Evolutionary conservation across 2,329 filamentous ascomycete genomes (phyloP).

Genomic region (Paecilomyces variotii): DNA sequence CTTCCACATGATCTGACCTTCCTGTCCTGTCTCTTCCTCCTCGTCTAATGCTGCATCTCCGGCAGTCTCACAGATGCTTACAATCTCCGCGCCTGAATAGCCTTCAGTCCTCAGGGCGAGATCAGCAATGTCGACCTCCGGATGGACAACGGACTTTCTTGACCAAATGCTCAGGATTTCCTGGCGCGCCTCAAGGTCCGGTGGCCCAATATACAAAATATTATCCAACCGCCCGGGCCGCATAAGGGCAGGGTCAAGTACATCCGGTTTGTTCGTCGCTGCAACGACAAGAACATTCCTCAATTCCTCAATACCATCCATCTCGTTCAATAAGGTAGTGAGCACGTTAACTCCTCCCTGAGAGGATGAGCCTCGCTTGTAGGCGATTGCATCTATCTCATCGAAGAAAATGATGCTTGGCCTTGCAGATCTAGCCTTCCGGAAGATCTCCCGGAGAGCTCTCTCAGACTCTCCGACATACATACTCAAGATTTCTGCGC

Average conservation of each 20-base stretch:
- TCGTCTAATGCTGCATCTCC: conserved; percentile 46
- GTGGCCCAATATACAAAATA: conserved; percentile 77
- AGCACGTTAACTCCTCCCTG: conserved; percentile 66
- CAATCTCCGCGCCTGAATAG: conserved; percentile 79
- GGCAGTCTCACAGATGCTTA: conserved; percentile 48
- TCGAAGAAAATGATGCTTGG: conserved; percentile 96
- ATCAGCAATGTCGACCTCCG: conserved; percentile 57
- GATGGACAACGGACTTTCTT: conserved; percentile 49
- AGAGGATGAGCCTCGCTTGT: conserved; percentile 44
- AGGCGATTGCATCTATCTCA: conserved; percentile 82
- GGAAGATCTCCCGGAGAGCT: conserved; percentile 74
- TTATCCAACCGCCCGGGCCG: conserved; percentile 79
- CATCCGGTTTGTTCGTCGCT: conserved; percentile 83
- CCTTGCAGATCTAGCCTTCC: conserved; percentile 72
- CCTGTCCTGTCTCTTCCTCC: conserved; percentile 35
- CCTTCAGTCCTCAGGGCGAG: conserved; percentile 63
- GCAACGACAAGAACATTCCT: conserved; percentile 80
- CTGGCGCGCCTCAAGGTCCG: conserved; percentile 61
- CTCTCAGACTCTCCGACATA: conserved; percentile 94
- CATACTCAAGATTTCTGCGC: conserved; percentile 88
- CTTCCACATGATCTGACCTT: conserved; percentile 28
- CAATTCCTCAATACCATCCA: conserved; percentile 86
- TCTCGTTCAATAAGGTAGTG: conserved; percentile 83
- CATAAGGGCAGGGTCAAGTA: conserved; percentile 76
- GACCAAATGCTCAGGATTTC: conserved; percentile 68